Percentiles rank a stretch among this genome's conserved stretches.
phyloP scores from a whole-genome alignment of 2,329 filamentous ascomycete species.

The Monosporascus ibericus region DNA sequence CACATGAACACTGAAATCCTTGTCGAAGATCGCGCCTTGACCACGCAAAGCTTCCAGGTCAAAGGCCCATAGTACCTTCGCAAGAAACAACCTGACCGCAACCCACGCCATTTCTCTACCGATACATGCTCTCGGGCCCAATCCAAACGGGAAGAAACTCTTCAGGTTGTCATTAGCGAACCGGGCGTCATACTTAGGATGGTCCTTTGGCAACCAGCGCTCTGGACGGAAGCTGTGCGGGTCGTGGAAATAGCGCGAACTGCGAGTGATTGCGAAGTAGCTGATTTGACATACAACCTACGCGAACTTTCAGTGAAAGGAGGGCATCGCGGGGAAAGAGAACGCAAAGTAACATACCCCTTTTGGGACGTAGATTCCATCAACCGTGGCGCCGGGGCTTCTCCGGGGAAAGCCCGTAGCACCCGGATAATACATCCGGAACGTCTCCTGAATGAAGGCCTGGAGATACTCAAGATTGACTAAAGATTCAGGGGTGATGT shows the following conservation, averaged over 20 bases:
- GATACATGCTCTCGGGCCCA: conserved; percentile 2
- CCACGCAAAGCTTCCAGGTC: conserved; percentile 1
- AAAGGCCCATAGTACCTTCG: conserved; percentile 6
- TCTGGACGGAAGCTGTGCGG: conserved; percentile 1
- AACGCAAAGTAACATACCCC: conserved; percentile 5
- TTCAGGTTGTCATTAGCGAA: conserved; percentile 3
- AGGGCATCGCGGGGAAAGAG: neutral
- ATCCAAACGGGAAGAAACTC: neutral
- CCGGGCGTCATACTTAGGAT: conserved; percentile 1
- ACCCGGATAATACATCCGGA: conserved; percentile 23
- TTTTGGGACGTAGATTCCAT: conserved; percentile 11
- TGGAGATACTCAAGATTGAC: conserved; percentile 15
- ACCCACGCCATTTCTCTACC: conserved; percentile 4
- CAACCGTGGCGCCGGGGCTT: conserved; percentile 10
- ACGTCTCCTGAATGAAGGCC: conserved; percentile 23
- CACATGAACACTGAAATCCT: neutral
- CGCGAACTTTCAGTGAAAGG: neutral
- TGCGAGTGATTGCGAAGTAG: neutral
- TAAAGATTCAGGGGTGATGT: conserved; percentile 10
- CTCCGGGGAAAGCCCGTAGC: conserved; percentile 9
- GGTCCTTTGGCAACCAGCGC: conserved; percentile 1
- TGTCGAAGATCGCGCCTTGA: neutral
- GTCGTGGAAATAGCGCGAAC: conserved; percentile 1
- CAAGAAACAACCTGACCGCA: conserved; percentile 2
- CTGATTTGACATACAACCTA: conserved; percentile 4